Evolutionary conservation across 164 flowering plant genomes (phyloP).

Genomic region (Sextonia rubra): DNA sequence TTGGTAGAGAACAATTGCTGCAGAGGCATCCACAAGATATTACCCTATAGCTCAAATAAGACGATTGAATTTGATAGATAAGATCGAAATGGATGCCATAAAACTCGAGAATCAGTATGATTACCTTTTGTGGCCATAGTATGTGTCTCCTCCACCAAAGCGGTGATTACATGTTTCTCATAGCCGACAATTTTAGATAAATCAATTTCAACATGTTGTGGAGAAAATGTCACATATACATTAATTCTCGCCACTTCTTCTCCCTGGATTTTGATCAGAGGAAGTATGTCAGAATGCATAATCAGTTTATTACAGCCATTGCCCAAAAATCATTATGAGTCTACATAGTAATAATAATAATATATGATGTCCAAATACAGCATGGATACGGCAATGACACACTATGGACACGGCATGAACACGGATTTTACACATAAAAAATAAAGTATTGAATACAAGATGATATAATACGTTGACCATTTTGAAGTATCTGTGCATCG

Average conservation of each 20-base stretch:
- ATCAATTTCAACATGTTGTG: slow-evolving; percentile 53
- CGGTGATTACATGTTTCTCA: slow-evolving; percentile 55
- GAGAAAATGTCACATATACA: slow-evolving; percentile 39
- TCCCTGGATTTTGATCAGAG: slow-evolving; percentile 32
- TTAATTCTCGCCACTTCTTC: slow-evolving; percentile 34
- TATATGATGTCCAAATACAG: too few relatives aligned
- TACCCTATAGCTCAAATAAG: background rate
- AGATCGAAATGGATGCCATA: background rate
- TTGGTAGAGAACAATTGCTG: slow-evolving; percentile 53
- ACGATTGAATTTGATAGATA: background rate
- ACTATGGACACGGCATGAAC: too few relatives aligned
- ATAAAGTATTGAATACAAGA: too few relatives aligned
- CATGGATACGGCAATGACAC: background rate
- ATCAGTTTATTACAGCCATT: background rate
- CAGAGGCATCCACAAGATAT: slow-evolving; percentile 8
- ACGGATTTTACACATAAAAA: too few relatives aligned
- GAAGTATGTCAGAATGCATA: background rate
- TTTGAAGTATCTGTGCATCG: background rate
- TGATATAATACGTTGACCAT: too few relatives aligned
- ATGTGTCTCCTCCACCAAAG: slow-evolving; percentile 43
- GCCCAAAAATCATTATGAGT: background rate
- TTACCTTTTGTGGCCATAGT: slow-evolving; percentile 17
- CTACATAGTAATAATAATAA: too few relatives aligned
- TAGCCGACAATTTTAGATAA: slow-evolving; percentile 53
- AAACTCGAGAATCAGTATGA: slow-evolving; percentile 37